phyloP scores from a whole-genome alignment of 2,329 filamentous ascomycete genomes.

The Arthrobotrys musiformis region DNA sequence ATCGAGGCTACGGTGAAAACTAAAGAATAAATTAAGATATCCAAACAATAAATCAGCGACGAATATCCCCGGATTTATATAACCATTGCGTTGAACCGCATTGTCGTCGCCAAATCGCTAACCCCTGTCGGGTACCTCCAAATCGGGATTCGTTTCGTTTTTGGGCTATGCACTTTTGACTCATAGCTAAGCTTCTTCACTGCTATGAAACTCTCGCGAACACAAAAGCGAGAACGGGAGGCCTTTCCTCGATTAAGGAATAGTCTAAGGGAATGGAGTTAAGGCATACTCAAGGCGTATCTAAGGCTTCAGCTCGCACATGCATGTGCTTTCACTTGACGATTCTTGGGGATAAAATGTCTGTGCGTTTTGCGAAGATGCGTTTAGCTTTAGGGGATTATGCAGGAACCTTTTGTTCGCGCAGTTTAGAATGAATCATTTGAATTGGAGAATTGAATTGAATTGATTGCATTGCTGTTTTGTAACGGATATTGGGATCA shows the following conservation, averaged over 20 bases:
- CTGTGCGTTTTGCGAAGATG: not conserved
- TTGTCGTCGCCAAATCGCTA: not conserved
- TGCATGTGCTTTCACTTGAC: not conserved
- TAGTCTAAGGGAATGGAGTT: too few relatives aligned
- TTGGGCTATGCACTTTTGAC: not conserved
- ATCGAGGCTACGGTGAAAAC: not conserved
- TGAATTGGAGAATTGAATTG: too few relatives aligned
- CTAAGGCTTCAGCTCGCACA: not conserved
- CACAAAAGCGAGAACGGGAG: not conserved
- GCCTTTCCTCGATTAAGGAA: too few relatives aligned
- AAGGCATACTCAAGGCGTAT: constrained; percentile 8
- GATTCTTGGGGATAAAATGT: not conserved
- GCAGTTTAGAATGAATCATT: constrained; percentile 16
- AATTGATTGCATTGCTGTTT: not conserved
- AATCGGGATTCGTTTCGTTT: not conserved
- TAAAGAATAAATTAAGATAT: not conserved
- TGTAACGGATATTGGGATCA: not conserved
- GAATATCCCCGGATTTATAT: constrained; percentile 1
- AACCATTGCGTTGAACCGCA: not conserved
- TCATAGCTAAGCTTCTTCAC: too few relatives aligned
- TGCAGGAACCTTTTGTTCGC: not conserved
- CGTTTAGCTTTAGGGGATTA: not conserved
- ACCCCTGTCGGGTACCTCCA: not conserved
- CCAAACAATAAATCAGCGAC: not conserved
- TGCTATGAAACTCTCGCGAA: too few relatives aligned